Base-by-base conservation (phyloP, 2,329 filamentous ascomycete species). In the Drechmeria coniospora region DNA sequence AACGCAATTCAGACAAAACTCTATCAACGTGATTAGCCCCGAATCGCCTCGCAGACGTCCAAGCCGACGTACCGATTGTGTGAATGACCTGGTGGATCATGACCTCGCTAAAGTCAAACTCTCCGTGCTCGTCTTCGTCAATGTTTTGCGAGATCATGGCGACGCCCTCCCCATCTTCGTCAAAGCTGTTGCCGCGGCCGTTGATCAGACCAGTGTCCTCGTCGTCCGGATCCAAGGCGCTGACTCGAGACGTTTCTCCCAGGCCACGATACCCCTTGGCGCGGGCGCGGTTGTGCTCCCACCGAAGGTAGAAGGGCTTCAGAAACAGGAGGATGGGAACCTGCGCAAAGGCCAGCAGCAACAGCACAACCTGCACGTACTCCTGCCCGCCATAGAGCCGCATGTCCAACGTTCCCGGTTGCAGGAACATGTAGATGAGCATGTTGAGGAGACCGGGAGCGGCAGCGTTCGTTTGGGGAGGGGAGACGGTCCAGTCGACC, bases 51-150 rank as follows among this genome's bases (percentile, higher is more conserved):
- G 14, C 13, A 21, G 16, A 7, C 4, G n/a, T 17, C 8, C 9
- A 23, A 20, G 9, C 11, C 13, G 40, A 57, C 77, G 56, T 74
- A 87, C 81, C 84, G 46, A 95, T 95, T 12, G 87, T 95, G 61
- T 95, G 92, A 47, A 98, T 98, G 50, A 94, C 74, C 55, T 98
- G 90, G 58, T 98, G 90, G 48, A 98, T 98, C 84, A 98, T 94
- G 37, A 84, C 71, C 53, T 98, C 90, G 34, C 79, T 73, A 51
- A 98, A 98, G 44, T 98, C 90, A 51, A 98, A 98, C 49, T 98
- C 90, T 46, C 90, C 86, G 42, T 94, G 82, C 41, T 86, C 86
- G 26, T 82, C n/a, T n/a, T n/a, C 81, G 23, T 66, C 68, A 40
- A 92, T 72, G 47, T 90, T 82, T 50, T 92, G 76, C 2, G 82